Base-by-base conservation (phyloP, 306 rosid species). In the Macrotyloma uniflorum region DNA sequence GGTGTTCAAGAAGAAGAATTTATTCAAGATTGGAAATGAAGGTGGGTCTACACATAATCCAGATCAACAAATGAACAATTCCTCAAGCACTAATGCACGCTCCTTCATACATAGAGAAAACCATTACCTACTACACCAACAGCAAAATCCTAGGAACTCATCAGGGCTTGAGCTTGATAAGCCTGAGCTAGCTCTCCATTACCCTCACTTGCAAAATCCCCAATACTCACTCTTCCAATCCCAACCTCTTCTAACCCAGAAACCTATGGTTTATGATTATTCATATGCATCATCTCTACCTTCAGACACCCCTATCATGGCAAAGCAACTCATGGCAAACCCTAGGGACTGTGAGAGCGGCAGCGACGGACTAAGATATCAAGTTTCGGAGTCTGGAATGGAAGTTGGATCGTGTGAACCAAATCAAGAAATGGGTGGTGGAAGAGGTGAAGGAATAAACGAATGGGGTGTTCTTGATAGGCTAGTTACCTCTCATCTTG, bases 1-100 rank as follows among this genome's bases (percentile, higher is more conserved):
- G 79, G 98, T 95, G 19, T 95, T 95, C 86, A 92, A 95, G 90
- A 95, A 95, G 92, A 95, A 95, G 80, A 89, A 92, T 57, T 62
- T 95, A 26, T 95, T 92, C 93, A 95, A 95, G 82, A 86, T 91
- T 10, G 87, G 81, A 5, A 86, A 70, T 65, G 94, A 87, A 73
- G 90, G 90, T 38, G 83, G 77, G 28, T 71, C 87, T 6, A 80
- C 79, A 65, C 88, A 88, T 62, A 86, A 85, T 75, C 72, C 86
- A 23, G 89, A 89, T 13, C 98, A 83, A 38, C 94, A 86, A 59
- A 81, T 76, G 58, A 90, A 78, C 83, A 87, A 81, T 58, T 65
- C 83, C 8, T 61, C 79, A 62, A 72, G 65, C 59, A 47, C 62
- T 28, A 86, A 50, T 68, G 68, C 70, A 9, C 88, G 84, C 1